Conservation (phyloP, 805 yeast species). For the Komagataella phaffii region DNA sequence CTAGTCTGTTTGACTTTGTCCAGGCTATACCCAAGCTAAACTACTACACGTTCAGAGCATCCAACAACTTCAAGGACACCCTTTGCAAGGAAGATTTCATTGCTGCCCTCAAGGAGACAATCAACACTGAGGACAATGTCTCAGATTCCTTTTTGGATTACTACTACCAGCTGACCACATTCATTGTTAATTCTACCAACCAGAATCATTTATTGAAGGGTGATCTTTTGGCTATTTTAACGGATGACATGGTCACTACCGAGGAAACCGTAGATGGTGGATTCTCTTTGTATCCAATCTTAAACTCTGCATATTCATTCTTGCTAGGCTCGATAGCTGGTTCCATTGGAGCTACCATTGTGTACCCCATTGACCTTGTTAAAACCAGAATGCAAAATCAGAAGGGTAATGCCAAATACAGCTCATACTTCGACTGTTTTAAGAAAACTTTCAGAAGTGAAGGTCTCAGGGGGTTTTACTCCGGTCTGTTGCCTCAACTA, state of each 20-base stretch:
- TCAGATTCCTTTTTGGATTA: slow-evolving; percentile 22
- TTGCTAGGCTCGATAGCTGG: slow-evolving; percentile 91
- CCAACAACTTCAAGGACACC: slow-evolving; percentile 8
- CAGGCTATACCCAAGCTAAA: slow-evolving; percentile 19
- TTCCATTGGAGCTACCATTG: slow-evolving; percentile 95
- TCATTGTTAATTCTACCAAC: neutral
- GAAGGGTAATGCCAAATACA: slow-evolving; percentile 54
- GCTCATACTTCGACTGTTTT: slow-evolving; percentile 79
- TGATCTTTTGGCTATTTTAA: slow-evolving; percentile 25
- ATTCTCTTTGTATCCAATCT: slow-evolving; percentile 44
- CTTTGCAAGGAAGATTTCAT: slow-evolving; percentile 13
- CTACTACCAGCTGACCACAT: slow-evolving; percentile 2
- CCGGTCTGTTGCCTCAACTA: slow-evolving; percentile 88
- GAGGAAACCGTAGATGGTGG: slow-evolving; percentile 25
- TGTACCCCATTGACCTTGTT: slow-evolving; percentile 91
- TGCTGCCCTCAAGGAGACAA: slow-evolving; percentile 9
- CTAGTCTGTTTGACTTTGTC: slow-evolving; percentile 31
- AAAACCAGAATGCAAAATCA: slow-evolving; percentile 98
- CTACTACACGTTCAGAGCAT: slow-evolving; percentile 14
- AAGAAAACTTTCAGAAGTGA: slow-evolving; percentile 61
- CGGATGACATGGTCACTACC: slow-evolving; percentile 40
- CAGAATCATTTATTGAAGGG: neutral
- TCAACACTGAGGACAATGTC: slow-evolving; percentile 14
- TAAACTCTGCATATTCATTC: slow-evolving; percentile 81
- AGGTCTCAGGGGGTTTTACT: slow-evolving; percentile 76